Percentiles rank a stretch among this genome's conserved stretches.
These are phyloP conservation scores for Lanmaoa rubissima DNA, from an alignment of 768 basidiomycete genomes.

Conservation along the genomic window DNA sequence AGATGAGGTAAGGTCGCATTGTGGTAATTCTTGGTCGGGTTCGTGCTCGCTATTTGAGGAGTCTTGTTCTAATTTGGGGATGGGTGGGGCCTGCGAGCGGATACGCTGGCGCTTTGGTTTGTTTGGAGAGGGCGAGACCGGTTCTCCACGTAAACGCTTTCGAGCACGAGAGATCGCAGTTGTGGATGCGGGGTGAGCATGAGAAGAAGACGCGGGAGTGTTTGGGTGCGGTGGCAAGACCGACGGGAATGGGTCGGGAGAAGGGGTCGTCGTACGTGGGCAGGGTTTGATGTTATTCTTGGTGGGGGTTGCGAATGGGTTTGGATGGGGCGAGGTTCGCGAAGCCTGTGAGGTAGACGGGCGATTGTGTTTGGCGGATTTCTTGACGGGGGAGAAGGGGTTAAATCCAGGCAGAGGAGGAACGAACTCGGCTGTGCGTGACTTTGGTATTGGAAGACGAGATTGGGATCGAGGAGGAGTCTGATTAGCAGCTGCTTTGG, in stretches of 20 bases:
- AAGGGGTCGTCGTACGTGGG: conserved; percentile 26
- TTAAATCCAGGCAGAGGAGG: conserved; percentile 60
- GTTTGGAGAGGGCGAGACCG: conserved; percentile 78
- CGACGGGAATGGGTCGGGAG: conserved; percentile 43
- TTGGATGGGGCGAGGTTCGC: conserved; percentile 23
- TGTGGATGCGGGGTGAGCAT: conserved; percentile 24
- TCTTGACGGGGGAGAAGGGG: conserved; percentile 79
- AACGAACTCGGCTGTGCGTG: conserved; percentile 52
- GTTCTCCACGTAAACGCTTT: conserved; percentile 79
- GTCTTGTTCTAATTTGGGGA: conserved; percentile 32
- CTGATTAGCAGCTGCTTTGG: conserved; percentile 41
- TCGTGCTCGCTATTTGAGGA: conserved; percentile 37
- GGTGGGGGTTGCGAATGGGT: conserved; percentile 48
- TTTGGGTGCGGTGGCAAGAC: conserved; percentile 21
- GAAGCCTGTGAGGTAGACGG: conserved; percentile 19
- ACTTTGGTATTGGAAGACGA: conserved; percentile 39
- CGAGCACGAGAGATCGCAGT: conserved; percentile 65
- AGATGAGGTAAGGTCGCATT: conserved; percentile 36
- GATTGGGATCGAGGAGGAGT: conserved; percentile 34
- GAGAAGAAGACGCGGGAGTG: conserved; percentile 13
- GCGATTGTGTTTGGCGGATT: conserved; percentile 19
- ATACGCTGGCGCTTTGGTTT: conserved; percentile 72
- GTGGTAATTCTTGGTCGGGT: conserved; percentile 32
- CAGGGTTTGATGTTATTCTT: conserved; percentile 33
- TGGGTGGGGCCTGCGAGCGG: conserved; percentile 40